Conservation (phyloP, 2,329 filamentous ascomycete species). For the Penicillium sp. region DNA sequence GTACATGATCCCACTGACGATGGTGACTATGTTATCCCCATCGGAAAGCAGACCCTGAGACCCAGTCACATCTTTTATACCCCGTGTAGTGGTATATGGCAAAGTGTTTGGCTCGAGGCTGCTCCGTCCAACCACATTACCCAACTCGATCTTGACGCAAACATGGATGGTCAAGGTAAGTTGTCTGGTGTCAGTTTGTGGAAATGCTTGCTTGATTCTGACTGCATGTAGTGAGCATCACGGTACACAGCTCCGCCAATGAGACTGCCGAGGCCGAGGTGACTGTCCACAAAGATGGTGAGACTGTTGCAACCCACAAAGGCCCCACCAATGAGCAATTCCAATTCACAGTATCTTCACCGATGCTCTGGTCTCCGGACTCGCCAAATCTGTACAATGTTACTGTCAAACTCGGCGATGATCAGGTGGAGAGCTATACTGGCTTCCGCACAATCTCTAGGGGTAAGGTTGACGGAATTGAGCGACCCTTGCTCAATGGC, state of each 20-base stretch:
- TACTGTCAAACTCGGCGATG: slow-evolving; percentile 46
- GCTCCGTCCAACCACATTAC: slow-evolving; percentile 51
- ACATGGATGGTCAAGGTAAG: slow-evolving; percentile 46
- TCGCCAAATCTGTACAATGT: slow-evolving; percentile 58
- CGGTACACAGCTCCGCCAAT: slow-evolving; percentile 43
- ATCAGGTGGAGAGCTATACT: slow-evolving; percentile 56
- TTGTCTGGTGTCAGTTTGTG: background rate
- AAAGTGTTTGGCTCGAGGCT: slow-evolving; percentile 62
- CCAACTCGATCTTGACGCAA: slow-evolving; percentile 51
- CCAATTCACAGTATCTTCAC: slow-evolving; percentile 47
- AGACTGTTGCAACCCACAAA: slow-evolving; percentile 38
- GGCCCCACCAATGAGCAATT: slow-evolving; percentile 46
- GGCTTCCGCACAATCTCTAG: slow-evolving; percentile 58
- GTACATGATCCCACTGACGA: slow-evolving; percentile 60
- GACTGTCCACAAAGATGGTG: slow-evolving; percentile 31
- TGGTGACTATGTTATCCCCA: slow-evolving; percentile 49
- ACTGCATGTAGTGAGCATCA: slow-evolving; percentile 46
- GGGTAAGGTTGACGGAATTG: slow-evolving; percentile 50
- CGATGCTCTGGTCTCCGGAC: slow-evolving; percentile 57
- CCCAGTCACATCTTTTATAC: slow-evolving; percentile 58
- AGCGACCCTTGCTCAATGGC: slow-evolving; percentile 59
- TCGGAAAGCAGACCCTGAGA: slow-evolving; percentile 55
- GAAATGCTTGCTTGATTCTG: background rate
- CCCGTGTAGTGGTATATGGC: slow-evolving; percentile 66
- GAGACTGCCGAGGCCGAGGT: slow-evolving; percentile 32